A percentile compares a stretch with the other conserved stretches of the same genome.
phyloP scores from a whole-genome alignment of 495 filamentous ascomycete species.

The Penicillium alfredii region DNA sequence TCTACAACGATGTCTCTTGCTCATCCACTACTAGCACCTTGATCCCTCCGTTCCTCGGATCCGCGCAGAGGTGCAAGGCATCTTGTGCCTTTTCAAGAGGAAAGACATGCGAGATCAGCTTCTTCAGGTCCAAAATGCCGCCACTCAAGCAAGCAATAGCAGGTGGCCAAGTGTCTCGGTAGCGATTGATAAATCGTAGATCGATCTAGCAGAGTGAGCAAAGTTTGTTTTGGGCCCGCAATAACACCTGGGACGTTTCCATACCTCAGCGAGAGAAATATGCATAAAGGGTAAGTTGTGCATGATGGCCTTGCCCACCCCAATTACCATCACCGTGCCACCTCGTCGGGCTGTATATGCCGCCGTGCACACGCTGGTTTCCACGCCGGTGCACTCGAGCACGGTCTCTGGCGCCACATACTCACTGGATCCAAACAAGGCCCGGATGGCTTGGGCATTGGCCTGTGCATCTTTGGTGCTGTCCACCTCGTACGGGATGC shows the following conservation, averaged over 20 bases:
- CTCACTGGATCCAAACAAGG: conserved; percentile 41
- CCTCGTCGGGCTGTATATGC: conserved; percentile 51
- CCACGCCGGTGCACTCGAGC: conserved; percentile 59
- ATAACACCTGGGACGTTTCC: background rate
- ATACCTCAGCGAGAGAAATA: conserved; percentile 49
- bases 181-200: conserved; percentile 60
- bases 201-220: conserved; percentile 42
- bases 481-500: conserved; percentile 49
- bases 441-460: conserved; percentile 48
- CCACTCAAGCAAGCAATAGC: conserved; percentile 43
- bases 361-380: conserved; percentile 53
- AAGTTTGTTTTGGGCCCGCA: background rate
- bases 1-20: conserved; percentile 27
- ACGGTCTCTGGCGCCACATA: conserved; percentile 51
- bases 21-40: conserved; percentile 58
- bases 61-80: conserved; percentile 47
- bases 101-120: conserved; percentile 64
- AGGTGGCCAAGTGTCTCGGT: conserved; percentile 56
- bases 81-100: conserved; percentile 51
- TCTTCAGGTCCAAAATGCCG: conserved; percentile 52
- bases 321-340: conserved; percentile 57
- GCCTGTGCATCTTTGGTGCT: conserved; percentile 37
- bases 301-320: conserved; percentile 54
- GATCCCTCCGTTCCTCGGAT: conserved; percentile 46
- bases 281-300: conserved; percentile 65